Evolutionary conservation across 2,329 filamentous ascomycete genomes (phyloP), one percentile per base, ranked within the genome.

Genomic region (Trichothecium roseum): DNA sequence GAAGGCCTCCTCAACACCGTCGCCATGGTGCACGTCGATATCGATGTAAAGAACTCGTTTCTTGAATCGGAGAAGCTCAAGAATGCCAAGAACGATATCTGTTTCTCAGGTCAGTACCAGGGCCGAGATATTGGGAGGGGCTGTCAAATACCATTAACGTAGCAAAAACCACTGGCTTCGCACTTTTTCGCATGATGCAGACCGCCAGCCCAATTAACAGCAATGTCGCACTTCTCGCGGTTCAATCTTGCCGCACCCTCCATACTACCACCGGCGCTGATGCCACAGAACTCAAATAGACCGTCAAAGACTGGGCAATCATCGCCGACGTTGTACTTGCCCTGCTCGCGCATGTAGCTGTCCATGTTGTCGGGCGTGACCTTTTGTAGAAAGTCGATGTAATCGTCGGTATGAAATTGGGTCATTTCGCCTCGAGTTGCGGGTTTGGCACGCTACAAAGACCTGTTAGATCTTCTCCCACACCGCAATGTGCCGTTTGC

Each of bases 291-390:
- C 51, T 94, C 84, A 55, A 88, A 95, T n/a, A 98, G 77, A 3
- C 91, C 91, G 52, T 96, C 89, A 48, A 98, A 98, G 15, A 98
- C 87, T 2, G 91, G 91, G 49, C 91, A 98, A 56, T 98, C 91
- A 49, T 95, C 91, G 27, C 89, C 84, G 39, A 96, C 87, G 40
- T 94, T 95, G 68, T 91, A 96, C 44, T 87, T 86, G 28, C 74
- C 81, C 57, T 96, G 88, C 57, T 98, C 91, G 49, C 88, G 84
- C 47, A 81, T 74, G 54, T 86, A 96, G 45, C 74, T 75, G 48
- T 98, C 93, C 85, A 96, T 96, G 56, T 98, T 98, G 64, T 98
- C 91, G 2, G 91, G 93, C 0, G 91, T 96, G 37, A 98, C 91
- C 50, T 93, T 94, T 63, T 72, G 83, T 14, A 98, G 68, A 53